phyloP scores from a whole-genome alignment of 495 filamentous ascomycete genomes.

The Cudoniella acicularis region DNA sequence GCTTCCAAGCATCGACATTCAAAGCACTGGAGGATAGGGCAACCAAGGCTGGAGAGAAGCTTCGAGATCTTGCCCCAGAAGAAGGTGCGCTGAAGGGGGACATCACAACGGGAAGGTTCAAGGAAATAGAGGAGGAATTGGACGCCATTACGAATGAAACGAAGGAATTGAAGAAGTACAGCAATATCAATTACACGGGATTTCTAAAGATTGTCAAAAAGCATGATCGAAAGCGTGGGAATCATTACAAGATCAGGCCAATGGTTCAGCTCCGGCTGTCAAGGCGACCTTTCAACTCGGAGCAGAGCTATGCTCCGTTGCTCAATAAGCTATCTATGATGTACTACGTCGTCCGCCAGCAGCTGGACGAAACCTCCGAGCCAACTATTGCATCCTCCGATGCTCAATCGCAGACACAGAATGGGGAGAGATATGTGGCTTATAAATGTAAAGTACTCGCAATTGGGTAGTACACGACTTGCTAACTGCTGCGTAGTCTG shows the following conservation, averaged over 20 bases:
- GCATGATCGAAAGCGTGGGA: slow-evolving; percentile 85
- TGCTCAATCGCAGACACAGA: slow-evolving; percentile 39
- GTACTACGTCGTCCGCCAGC: slow-evolving; percentile 90
- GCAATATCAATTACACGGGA: slow-evolving; percentile 93
- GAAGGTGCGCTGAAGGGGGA: slow-evolving; percentile 26
- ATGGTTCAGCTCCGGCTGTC: slow-evolving; percentile 85
- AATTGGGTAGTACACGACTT: background rate
- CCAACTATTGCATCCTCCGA: slow-evolving; percentile 25
- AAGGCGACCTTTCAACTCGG: slow-evolving; percentile 87
- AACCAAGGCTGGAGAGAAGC: slow-evolving; percentile 54
- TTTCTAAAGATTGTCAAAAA: slow-evolving; percentile 99
- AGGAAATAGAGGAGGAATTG: slow-evolving; percentile 71
- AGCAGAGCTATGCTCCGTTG: slow-evolving; percentile 82
- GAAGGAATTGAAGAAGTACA: slow-evolving; percentile 91
- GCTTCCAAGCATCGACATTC: slow-evolving; percentile 77
- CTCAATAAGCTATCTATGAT: slow-evolving; percentile 88
- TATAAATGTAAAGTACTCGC: slow-evolving; percentile 66
- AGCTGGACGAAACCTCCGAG: slow-evolving; percentile 51
- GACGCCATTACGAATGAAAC: slow-evolving; percentile 86
- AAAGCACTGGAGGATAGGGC: slow-evolving; percentile 66
- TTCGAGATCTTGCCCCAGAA: slow-evolving; percentile 49
- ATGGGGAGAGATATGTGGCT: slow-evolving; percentile 72
- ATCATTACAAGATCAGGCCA: slow-evolving; percentile 78
- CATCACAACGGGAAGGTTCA: slow-evolving; percentile 51
- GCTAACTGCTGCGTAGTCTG: slow-evolving; percentile 56